Evolutionary conservation across 2,329 filamentous ascomycete genomes (phyloP).

Genomic region (Colletotrichum sp.): DNA sequence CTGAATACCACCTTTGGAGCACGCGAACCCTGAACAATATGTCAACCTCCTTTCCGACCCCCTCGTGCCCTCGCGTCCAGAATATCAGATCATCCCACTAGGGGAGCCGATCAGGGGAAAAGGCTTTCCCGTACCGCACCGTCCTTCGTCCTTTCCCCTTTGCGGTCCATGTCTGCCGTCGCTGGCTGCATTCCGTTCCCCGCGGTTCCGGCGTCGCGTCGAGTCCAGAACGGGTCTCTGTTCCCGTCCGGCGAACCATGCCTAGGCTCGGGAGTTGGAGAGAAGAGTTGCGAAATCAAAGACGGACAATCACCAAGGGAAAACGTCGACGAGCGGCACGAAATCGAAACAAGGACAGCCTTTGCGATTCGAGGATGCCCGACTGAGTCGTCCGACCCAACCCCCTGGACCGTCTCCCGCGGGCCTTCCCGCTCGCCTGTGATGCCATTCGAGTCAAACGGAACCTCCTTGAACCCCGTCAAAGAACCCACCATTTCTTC

Average conservation of each 20-base stretch:
- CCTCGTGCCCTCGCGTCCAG: background rate
- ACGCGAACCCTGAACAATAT: background rate
- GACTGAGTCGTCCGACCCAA: background rate
- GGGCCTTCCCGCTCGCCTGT: slow-evolving; percentile 10
- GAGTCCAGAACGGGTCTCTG: background rate
- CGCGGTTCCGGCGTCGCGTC: background rate
- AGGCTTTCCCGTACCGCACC: background rate
- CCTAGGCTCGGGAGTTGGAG: background rate
- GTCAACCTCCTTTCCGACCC: background rate
- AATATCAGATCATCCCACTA: background rate
- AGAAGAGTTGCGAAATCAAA: background rate
- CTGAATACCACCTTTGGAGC: background rate
- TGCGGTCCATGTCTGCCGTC: background rate
- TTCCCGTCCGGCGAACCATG: background rate
- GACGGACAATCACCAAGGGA: background rate
- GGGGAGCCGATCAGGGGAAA: background rate
- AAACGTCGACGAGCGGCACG: background rate
- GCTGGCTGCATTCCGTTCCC: background rate
- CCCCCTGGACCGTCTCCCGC: background rate
- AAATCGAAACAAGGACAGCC: background rate
- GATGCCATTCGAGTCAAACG: background rate
- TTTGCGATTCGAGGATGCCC: background rate
- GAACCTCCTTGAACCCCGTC: background rate
- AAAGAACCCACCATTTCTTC: background rate
- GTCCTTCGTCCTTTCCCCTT: background rate